phyloP scores from a whole-genome alignment of 257 asterid species.

The Nicotiana knightiana region DNA sequence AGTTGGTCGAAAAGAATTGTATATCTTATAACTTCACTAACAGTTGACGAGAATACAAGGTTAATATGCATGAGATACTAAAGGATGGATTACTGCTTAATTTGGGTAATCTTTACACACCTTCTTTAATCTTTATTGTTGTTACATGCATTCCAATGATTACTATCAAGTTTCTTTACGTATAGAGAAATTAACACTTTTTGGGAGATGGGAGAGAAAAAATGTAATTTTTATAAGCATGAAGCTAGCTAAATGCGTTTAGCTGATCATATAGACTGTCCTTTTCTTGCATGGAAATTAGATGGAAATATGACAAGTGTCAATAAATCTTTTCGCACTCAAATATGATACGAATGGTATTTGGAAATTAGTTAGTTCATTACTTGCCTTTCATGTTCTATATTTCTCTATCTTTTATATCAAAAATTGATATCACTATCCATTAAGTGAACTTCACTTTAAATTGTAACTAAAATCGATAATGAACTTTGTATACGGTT shows the following conservation, averaged over 20 bases:
- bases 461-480: neutral
- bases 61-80: too few species aligned
- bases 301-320: neutral
- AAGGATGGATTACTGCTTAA: too few species aligned
- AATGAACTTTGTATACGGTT: neutral
- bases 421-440: neutral
- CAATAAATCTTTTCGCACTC: neutral
- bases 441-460: neutral
- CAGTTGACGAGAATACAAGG: too few species aligned
- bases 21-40: too few species aligned
- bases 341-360: neutral
- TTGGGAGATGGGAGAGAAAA: neutral
- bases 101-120: too few species aligned
- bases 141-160: neutral
- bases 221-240: neutral
- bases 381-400: neutral
- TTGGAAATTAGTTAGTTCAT: neutral
- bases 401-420: neutral
- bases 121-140: too few species aligned
- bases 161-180: neutral
- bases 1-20: too few species aligned
- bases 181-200: neutral
- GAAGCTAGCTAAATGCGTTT: neutral
- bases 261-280: neutral
- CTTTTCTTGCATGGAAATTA: neutral